Conservation (phyloP, 208 protist genomes). For the Vickermania spadyakhi region DNA sequence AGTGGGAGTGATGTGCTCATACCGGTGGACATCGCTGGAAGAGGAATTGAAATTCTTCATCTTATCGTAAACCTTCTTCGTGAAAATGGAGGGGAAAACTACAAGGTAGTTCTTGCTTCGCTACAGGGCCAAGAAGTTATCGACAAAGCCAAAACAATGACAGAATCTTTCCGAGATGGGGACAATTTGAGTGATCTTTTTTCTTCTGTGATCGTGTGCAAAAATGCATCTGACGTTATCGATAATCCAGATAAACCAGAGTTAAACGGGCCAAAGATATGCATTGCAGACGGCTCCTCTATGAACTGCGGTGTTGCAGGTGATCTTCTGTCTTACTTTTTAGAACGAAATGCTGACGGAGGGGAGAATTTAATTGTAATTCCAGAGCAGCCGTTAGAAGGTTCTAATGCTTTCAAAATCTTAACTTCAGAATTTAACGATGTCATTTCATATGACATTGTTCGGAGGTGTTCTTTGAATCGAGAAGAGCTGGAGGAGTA, state of each 20-base stretch:
- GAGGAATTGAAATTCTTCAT: constrained; percentile 72
- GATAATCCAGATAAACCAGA: constrained; percentile 18
- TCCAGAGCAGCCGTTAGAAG: constrained; percentile 25
- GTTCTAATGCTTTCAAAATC: constrained; percentile 44
- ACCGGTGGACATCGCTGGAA: constrained; percentile 57
- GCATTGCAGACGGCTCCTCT: constrained; percentile 62
- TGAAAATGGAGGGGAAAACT: constrained; percentile 68
- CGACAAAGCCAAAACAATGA: constrained; percentile 78
- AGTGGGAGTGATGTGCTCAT: constrained; percentile 79
- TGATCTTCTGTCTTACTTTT: constrained; percentile 47
- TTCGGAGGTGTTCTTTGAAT: constrained; percentile 39
- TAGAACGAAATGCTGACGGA: constrained; percentile 13
- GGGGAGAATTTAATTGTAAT: constrained; percentile 65
- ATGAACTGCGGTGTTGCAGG: constrained; percentile 68
- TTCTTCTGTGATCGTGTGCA: constrained; percentile 63
- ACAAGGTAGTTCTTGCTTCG: constrained; percentile 71
- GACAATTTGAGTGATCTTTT: constrained; percentile 35
- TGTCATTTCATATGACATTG: constrained; percentile 23
- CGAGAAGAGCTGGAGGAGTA: constrained; percentile 83
- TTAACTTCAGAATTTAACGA: constrained; percentile 22
- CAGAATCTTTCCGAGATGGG: constrained; percentile 63
- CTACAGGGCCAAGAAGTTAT: constrained; percentile 69
- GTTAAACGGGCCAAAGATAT: constrained; percentile 47
- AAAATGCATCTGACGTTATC: constrained; percentile 55
- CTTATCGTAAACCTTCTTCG: constrained; percentile 53